Evolutionary conservation across 208 protist genomes (phyloP).

Genomic region (Leishmania guyanensis): DNA sequence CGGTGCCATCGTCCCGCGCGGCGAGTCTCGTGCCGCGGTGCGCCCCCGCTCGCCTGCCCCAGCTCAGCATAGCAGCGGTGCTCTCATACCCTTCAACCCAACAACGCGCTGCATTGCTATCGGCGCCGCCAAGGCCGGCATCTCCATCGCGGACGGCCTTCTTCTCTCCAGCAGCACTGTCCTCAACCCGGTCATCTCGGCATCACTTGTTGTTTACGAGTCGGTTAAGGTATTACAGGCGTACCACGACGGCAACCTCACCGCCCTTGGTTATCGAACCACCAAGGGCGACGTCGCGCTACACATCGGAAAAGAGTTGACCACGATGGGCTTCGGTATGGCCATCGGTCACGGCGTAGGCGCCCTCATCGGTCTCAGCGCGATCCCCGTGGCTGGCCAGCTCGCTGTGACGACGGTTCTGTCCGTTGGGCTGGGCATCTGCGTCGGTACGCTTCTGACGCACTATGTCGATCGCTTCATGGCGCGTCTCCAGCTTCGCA

Average conservation of each 20-base stretch:
- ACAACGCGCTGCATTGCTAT: conserved; percentile 44
- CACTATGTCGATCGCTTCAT: conserved; percentile 74
- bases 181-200: conserved; percentile 56
- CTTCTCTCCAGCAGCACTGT: conserved; percentile 52
- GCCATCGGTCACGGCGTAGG: conserved; percentile 67
- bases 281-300: conserved; percentile 57
- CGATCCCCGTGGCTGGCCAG: conserved; percentile 67
- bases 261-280: conserved; percentile 58
- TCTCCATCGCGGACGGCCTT: conserved; percentile 58
- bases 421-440: conserved; percentile 59
- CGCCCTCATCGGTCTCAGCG: conserved; percentile 51
- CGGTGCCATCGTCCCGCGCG: conserved; percentile 1
- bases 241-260: conserved; percentile 59
- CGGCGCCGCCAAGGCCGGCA: conserved; percentile 42
- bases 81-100: conserved; percentile 37
- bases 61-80: conserved; percentile 10
- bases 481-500: conserved; percentile 54
- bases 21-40: not conserved
- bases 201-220: conserved; percentile 62
- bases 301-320: conserved; percentile 56
- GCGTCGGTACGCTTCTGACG: conserved; percentile 44
- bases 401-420: conserved; percentile 53
- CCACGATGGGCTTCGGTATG: conserved; percentile 54
- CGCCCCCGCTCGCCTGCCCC: conserved; percentile 12
- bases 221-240: conserved; percentile 49